These are phyloP conservation scores for Zelopaecilomyces penicillatus DNA, from an alignment of 2,329 filamentous ascomycete species.

Conservation along the genomic window DNA sequence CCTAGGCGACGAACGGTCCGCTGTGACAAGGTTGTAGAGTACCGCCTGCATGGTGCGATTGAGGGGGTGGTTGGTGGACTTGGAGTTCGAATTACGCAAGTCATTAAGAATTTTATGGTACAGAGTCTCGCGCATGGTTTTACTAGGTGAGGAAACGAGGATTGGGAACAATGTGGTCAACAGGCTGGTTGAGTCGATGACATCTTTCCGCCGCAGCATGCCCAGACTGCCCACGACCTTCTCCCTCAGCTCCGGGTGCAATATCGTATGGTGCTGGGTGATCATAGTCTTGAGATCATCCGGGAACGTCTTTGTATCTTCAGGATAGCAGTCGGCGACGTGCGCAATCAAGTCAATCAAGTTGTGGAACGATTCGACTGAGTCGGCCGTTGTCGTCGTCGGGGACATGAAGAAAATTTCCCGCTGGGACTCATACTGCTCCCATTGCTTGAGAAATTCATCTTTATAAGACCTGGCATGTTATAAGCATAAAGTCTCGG, in stretches of 20 bases:
- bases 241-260: constrained; percentile 80
- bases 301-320: constrained; percentile 68
- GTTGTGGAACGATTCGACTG: constrained; percentile 77
- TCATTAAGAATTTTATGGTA: constrained; percentile 87
- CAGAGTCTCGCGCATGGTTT: constrained; percentile 74
- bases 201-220: constrained; percentile 79
- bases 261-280: constrained; percentile 68
- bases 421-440: constrained; percentile 83
- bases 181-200: constrained; percentile 76
- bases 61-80: constrained; percentile 80
- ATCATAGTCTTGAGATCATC: constrained; percentile 75
- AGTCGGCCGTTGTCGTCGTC: constrained; percentile 65
- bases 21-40: constrained; percentile 82
- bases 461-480: constrained; percentile 68
- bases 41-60: constrained; percentile 92
- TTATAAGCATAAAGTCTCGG: constrained; percentile 10
- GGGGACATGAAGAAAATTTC: constrained; percentile 88
- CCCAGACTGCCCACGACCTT: constrained; percentile 91
- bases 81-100: constrained; percentile 77
- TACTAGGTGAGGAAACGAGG: constrained; percentile 84
- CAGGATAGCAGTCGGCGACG: constrained; percentile 86
- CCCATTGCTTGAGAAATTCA: constrained; percentile 80
- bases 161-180: constrained; percentile 93
- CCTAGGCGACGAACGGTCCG: constrained; percentile 75
- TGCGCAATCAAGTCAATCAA: constrained; percentile 91